These are phyloP conservation scores for Trichoderma simmonsii DNA, from an alignment of 2,329 filamentous ascomycete genomes.

Conservation along the genomic window DNA sequence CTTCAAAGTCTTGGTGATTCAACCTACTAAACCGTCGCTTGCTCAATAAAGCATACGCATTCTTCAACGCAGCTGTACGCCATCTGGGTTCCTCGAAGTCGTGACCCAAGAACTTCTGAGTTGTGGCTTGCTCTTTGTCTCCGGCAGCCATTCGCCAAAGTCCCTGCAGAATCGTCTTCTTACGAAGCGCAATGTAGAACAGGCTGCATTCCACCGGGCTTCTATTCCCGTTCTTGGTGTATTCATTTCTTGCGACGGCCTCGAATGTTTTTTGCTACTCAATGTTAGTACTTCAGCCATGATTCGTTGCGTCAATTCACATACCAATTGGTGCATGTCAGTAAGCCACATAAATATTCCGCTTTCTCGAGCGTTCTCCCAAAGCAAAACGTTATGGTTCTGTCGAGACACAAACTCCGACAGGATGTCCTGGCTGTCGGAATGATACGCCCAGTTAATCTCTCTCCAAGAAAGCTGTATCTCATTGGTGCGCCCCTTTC, in stretches of 20 bases:
- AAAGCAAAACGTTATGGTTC: conserved; percentile 74
- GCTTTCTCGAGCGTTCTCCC: conserved; percentile 80
- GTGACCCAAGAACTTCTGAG: conserved; percentile 77
- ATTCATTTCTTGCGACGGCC: conserved; percentile 86
- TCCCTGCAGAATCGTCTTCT: conserved; percentile 85
- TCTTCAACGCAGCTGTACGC: conserved; percentile 87
- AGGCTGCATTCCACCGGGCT: conserved; percentile 89
- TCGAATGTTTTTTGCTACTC: conserved; percentile 68
- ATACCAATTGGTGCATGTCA: conserved; percentile 71
- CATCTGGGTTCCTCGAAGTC: conserved; percentile 86
- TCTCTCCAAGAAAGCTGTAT: conserved; percentile 72
- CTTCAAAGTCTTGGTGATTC: not conserved
- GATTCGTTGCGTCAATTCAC: conserved; percentile 28
- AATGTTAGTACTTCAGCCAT: conserved; percentile 17
- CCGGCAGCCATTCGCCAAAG: conserved; percentile 93
- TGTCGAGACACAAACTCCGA: conserved; percentile 78
- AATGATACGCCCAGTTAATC: conserved; percentile 83
- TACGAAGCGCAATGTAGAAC: conserved; percentile 85
- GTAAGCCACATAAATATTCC: conserved; percentile 95
- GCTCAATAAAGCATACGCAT: conserved; percentile 91
- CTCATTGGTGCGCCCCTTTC: conserved; percentile 61
- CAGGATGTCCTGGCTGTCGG: conserved; percentile 83
- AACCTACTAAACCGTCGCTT: conserved; percentile 74
- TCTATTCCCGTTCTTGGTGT: conserved; percentile 80
- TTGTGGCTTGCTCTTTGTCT: conserved; percentile 81